These are phyloP conservation scores for Starmerella potacharoeniae DNA, from an alignment of 805 yeast species.

Conservation along the genomic window DNA sequence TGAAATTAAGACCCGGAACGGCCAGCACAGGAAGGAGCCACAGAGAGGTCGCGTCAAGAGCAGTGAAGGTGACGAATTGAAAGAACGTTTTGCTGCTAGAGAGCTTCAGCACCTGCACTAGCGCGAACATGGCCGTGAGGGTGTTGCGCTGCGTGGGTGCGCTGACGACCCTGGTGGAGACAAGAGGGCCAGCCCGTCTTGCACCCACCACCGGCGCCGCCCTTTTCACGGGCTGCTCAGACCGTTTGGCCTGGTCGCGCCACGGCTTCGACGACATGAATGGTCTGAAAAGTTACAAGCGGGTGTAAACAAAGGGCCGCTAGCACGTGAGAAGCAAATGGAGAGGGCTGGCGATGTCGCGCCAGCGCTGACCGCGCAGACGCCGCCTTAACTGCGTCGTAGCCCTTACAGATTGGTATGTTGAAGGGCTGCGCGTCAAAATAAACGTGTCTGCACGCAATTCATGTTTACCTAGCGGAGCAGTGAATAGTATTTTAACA, in stretches of 20 bases:
- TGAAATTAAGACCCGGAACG: constrained; percentile 63
- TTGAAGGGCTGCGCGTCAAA: too few species aligned
- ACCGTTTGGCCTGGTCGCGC: constrained; percentile 4
- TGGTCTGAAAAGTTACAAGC: not conserved
- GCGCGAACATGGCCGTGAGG: constrained; percentile 50
- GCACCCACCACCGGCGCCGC: not conserved
- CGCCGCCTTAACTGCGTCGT: too few species aligned
- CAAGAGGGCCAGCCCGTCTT: constrained; percentile 27
- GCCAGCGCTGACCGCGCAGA: not conserved
- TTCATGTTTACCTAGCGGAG: too few species aligned
- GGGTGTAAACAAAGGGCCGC: not conserved
- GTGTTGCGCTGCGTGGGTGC: constrained; percentile 55
- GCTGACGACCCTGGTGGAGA: constrained; percentile 58
- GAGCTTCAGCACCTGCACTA: constrained; percentile 78
- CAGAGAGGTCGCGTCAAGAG: constrained; percentile 56
- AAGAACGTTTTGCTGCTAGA: constrained; percentile 48
- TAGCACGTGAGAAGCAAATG: not conserved
- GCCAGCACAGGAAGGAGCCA: constrained; percentile 63
- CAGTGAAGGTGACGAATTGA: constrained; percentile 45
- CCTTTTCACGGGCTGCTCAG: not conserved
- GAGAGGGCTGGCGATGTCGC: too few species aligned
- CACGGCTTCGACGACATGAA: constrained; percentile 13
- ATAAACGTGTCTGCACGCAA: too few species aligned
- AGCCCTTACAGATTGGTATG: too few species aligned
- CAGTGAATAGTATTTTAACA: too few species aligned